Evolutionary conservation across 371 early-diverging fungal genomes (phyloP).

Genomic region (Mortierella polycephala): DNA sequence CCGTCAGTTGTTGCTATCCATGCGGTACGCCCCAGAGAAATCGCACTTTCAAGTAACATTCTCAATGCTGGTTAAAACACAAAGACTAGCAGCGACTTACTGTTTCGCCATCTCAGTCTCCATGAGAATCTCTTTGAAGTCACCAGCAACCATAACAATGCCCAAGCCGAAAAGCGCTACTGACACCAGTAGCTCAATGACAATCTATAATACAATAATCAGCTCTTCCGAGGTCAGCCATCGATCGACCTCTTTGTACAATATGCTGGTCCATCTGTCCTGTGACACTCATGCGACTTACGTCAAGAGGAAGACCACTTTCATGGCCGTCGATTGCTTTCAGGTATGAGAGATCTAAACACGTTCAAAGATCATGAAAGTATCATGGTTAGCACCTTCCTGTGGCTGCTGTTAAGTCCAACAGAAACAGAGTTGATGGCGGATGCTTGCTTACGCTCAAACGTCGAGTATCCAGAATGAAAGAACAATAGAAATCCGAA

Average conservation of each 20-base stretch:
- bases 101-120: conserved; percentile 71
- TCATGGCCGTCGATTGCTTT: conserved; percentile 70
- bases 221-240: background rate
- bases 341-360: conserved; percentile 71
- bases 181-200: conserved; percentile 46
- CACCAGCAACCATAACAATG: conserved; percentile 60
- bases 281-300: conserved; percentile 32
- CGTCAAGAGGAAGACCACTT: conserved; percentile 69
- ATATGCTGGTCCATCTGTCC: too few relatives aligned
- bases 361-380: background rate
- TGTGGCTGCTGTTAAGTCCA: too few relatives aligned
- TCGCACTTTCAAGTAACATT: background rate
- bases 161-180: conserved; percentile 54
- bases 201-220: conserved; percentile 28
- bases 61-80: background rate
- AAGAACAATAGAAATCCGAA: conserved; percentile 65
- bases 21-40: too few relatives aligned
- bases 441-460: conserved; percentile 66
- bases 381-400: background rate
- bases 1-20: too few relatives aligned
- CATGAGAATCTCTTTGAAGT: conserved; percentile 71
- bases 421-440: background rate
- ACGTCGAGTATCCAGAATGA: conserved; percentile 76
- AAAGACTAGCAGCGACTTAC: conserved; percentile 51
- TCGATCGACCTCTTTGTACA: too few relatives aligned